Evolutionary conservation across 2,329 filamentous ascomycete species (phyloP).

Genomic region (Fonsecaea pedrosoi): DNA sequence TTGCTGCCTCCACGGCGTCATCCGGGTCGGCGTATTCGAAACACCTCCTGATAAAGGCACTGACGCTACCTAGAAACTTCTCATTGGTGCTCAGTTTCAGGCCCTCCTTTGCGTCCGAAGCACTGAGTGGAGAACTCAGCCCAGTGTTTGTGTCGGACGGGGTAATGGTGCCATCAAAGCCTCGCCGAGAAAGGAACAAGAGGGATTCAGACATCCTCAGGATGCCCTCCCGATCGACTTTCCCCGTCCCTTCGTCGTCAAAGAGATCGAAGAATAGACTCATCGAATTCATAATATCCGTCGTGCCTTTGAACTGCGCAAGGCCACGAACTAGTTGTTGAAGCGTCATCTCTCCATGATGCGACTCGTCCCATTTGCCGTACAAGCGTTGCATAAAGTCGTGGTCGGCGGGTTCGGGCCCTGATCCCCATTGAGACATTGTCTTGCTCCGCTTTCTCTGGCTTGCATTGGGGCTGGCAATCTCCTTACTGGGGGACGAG

Average conservation of each 20-base stretch:
- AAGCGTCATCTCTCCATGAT: constrained; percentile 77
- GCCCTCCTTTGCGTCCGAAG: constrained; percentile 37
- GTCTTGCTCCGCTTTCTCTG: constrained; percentile 59
- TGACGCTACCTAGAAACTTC: constrained; percentile 88
- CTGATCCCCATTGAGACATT: constrained; percentile 63
- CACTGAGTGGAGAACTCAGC: constrained; percentile 43
- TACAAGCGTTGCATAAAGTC: constrained; percentile 93
- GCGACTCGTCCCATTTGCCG: constrained; percentile 83
- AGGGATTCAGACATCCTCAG: constrained; percentile 91
- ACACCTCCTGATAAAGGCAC: constrained; percentile 91
- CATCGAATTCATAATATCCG: constrained; percentile 97
- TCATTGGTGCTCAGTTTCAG: constrained; percentile 72
- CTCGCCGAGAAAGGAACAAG: constrained; percentile 87
- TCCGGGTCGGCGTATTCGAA: constrained; percentile 98
- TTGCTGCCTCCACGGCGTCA: constrained; percentile 70
- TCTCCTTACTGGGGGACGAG: constrained; percentile 55
- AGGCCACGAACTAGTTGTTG: constrained; percentile 92
- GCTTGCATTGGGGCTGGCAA: constrained; percentile 49
- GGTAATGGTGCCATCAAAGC: constrained; percentile 76
- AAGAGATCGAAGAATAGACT: constrained; percentile 98
- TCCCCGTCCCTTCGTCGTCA: constrained; percentile 89
- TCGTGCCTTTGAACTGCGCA: constrained; percentile 87
- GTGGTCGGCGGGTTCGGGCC: constrained; percentile 81
- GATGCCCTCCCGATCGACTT: constrained; percentile 93
- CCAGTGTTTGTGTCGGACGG: constrained; percentile 67